Percentiles rank a stretch among this genome's conserved stretches.
phyloP scores from a whole-genome alignment of 257 asterid species.

The Gardenia jasminoides region DNA sequence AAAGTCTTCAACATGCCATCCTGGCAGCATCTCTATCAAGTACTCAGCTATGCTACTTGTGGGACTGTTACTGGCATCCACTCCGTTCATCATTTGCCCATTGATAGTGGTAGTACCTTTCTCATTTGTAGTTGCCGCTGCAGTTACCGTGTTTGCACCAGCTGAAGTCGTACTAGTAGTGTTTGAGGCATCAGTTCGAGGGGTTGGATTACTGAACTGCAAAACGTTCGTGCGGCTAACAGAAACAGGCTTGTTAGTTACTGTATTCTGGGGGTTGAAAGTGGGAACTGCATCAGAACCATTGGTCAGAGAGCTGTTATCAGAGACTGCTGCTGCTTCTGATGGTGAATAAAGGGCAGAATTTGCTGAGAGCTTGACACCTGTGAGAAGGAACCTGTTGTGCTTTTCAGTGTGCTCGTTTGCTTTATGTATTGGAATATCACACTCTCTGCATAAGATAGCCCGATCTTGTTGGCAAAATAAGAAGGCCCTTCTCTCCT shows the following conservation, averaged over 20 bases:
- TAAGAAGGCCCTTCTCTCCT: slow-evolving; percentile 86
- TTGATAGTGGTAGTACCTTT: not conserved
- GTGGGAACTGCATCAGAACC: slow-evolving; percentile 36
- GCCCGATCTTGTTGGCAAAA: slow-evolving; percentile 96
- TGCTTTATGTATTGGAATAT: slow-evolving; percentile 65
- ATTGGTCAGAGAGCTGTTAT: not conserved
- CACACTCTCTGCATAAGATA: slow-evolving; percentile 80
- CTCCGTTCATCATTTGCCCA: slow-evolving; percentile 23
- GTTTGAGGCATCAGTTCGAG: slow-evolving; percentile 18
- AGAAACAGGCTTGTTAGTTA: slow-evolving; percentile 11
- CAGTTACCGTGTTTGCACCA: slow-evolving; percentile 2
- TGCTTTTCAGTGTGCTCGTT: slow-evolving; percentile 76
- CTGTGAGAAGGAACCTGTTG: slow-evolving; percentile 73
- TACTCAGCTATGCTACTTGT: slow-evolving; percentile 81
- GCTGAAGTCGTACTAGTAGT: slow-evolving; percentile 18
- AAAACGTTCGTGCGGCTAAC: slow-evolving; percentile 11
- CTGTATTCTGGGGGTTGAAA: slow-evolving; percentile 28
- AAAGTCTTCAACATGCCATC: slow-evolving; percentile 90
- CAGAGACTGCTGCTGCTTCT: slow-evolving; percentile 16
- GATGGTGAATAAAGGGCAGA: slow-evolving; percentile 37
- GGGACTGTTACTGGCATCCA: slow-evolving; percentile 13
- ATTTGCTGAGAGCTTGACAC: slow-evolving; percentile 56
- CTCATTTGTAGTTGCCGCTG: slow-evolving; percentile 8
- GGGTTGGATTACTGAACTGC: slow-evolving; percentile 1
- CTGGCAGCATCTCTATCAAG: slow-evolving; percentile 70